Evolutionary conservation across 2,329 filamentous ascomycete species (phyloP).

Genomic region (Trichoderma cornu-damae): DNA sequence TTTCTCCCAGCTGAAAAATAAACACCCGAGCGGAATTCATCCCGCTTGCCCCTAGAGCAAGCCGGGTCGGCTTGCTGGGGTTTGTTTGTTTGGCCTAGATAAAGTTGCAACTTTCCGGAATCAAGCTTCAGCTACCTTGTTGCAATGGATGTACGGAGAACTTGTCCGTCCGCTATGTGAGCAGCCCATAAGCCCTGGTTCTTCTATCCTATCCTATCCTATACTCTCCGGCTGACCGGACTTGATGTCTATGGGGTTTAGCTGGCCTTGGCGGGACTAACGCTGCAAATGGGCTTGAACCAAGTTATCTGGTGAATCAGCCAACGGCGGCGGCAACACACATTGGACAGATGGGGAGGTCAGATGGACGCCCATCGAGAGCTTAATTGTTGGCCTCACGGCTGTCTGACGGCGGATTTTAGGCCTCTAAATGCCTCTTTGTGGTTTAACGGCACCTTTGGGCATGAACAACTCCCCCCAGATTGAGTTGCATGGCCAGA

Average conservation of each 20-base stretch:
- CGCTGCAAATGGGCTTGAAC: neutral
- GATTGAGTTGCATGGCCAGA: slow-evolving; percentile 4
- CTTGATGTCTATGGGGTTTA: neutral
- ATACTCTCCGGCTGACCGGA: neutral
- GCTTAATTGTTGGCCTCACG: neutral
- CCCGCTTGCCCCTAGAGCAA: neutral
- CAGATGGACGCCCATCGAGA: slow-evolving; percentile 7
- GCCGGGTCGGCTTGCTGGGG: neutral
- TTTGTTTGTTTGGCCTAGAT: neutral
- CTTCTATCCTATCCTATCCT: neutral
- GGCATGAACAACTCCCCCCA: neutral
- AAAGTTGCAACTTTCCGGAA: neutral
- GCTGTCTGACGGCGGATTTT: slow-evolving; percentile 16
- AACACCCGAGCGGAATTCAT: neutral
- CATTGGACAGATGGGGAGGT: neutral
- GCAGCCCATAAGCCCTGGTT: neutral
- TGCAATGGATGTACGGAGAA: neutral
- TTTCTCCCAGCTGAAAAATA: neutral
- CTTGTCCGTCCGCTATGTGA: neutral
- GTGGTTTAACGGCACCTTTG: neutral
- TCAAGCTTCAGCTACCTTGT: neutral
- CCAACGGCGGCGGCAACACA: neutral
- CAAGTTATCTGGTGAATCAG: neutral
- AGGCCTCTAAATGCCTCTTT: neutral
- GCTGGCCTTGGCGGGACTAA: neutral